Percentiles rank a stretch among this genome's conserved stretches.
These are phyloP conservation scores for Aspergillus sp. DNA, from an alignment of 2,329 filamentous ascomycete genomes.

Conservation along the genomic window DNA sequence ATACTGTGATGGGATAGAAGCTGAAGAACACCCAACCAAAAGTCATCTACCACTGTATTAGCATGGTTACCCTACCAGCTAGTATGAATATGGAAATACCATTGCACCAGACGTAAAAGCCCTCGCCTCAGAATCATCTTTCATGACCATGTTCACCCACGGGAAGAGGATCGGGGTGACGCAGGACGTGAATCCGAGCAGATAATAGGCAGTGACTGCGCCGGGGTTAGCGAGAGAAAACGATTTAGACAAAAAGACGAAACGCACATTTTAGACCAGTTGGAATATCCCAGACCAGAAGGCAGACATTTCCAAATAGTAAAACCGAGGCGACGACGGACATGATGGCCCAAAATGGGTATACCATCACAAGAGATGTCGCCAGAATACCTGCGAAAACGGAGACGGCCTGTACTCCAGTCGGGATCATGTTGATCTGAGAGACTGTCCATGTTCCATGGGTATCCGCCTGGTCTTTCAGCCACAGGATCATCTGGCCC, in stretches of 20 bases:
- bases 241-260: no score
- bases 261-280: slow-evolving; percentile 23
- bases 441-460: slow-evolving; percentile 43
- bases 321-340: slow-evolving; percentile 32
- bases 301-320: slow-evolving; percentile 27
- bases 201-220: slow-evolving; percentile 18
- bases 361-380: slow-evolving; percentile 34
- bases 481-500: slow-evolving; percentile 53
- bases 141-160: slow-evolving; percentile 29
- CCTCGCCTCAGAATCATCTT: slow-evolving; percentile 28
- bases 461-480: slow-evolving; percentile 46
- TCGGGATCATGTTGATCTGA: slow-evolving; percentile 54
- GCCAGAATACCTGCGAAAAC: slow-evolving; percentile 37
- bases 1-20: slow-evolving; percentile 17
- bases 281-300: slow-evolving; percentile 30
- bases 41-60: slow-evolving; percentile 9
- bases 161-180: slow-evolving; percentile 29
- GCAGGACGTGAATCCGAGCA: slow-evolving; percentile 26
- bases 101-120: slow-evolving; percentile 37
- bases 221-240: no score
- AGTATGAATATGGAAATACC: slow-evolving; percentile 11
- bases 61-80: no score
- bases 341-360: slow-evolving; percentile 36
- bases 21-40: slow-evolving; percentile 18
- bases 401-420: slow-evolving; percentile 52